A percentile compares a stretch with the other conserved stretches of the same genome.
phyloP scores from a whole-genome alignment of 768 basidiomycete species.

The Lactifluus volemus region DNA sequence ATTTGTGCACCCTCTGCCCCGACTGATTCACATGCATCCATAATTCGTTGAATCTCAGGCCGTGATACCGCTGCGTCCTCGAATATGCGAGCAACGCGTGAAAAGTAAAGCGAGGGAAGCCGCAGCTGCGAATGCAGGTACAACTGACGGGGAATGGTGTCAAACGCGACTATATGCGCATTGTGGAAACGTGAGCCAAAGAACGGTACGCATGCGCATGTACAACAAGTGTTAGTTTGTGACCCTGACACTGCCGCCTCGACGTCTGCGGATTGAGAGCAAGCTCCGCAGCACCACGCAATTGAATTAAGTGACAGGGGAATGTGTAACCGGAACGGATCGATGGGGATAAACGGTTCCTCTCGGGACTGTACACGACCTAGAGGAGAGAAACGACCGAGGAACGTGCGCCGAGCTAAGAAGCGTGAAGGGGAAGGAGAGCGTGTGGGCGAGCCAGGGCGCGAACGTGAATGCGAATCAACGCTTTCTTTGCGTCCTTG shows the following conservation, averaged over 20 bases:
- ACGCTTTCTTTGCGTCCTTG: conserved; percentile 20
- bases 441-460: conserved; percentile 29
- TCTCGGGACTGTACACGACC: conserved; percentile 39
- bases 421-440: conserved; percentile 34
- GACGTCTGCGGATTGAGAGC: background rate
- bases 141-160: conserved; percentile 34
- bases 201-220: conserved; percentile 18
- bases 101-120: conserved; percentile 74
- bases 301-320: conserved; percentile 9
- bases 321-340: conserved; percentile 28
- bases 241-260: background rate
- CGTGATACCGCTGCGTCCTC: conserved; percentile 70
- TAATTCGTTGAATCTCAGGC: conserved; percentile 50
- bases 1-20: background rate
- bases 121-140: conserved; percentile 48
- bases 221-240: background rate
- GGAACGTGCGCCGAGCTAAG: conserved; percentile 48
- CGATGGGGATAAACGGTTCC: conserved; percentile 31
- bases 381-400: conserved; percentile 45
- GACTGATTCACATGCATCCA: conserved; percentile 24
- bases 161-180: conserved; percentile 25
- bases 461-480: conserved; percentile 27
- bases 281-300: conserved; percentile 5
- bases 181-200: conserved; percentile 15
- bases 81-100: conserved; percentile 67